Base-by-base conservation (phyloP, 805 yeast genomes). In the Lipomyces orientalis region DNA sequence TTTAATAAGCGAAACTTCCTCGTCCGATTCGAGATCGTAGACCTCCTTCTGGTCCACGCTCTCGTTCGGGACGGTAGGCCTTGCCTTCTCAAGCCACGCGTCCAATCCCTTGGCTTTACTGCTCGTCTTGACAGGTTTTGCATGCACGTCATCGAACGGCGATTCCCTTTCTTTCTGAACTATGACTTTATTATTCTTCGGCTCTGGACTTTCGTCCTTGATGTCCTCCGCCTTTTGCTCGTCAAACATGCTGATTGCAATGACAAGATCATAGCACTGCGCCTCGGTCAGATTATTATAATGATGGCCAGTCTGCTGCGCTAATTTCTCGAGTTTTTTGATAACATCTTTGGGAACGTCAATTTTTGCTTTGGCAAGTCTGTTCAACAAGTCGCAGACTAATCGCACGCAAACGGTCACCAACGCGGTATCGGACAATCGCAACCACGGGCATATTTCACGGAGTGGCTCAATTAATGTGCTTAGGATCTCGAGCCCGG, bases 371-470 rank as follows among this genome's bases (percentile, higher is more conserved):
- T 86, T 88, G 37, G 79, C 77, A 0, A 93, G 90, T 56, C 90
- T 77, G 71, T 88, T 90, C 58, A 92, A 81, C 0, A 91, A 87
- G 55, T 85, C 83, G 61, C 87, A 84, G 4, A 90, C 89, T 58
- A 92, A 80, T 31, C 84, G 83, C 5, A 91, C 93, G 81, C 97
- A 91, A 0, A 91, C 85, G 33, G 83, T 84, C 57, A 91, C 79
- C 58, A 94, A 80, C 1, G 92, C 90, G 6, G 85, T 81, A 77
- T 93, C 98, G 67, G 94, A 91, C 58, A 94, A 81, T 67, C 95
- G 83, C 35, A 94, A 81, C 96, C 98, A 90, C 52, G 87, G 88
- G 43, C 91, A 82, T 82, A 91, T 87, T 62, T 87, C 82, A 14
- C 83, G 83, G 67, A 93, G 86, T 0, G 95, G 86, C n/a, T 81